Conservation (phyloP, 1,284 basidiomycete species). For the Phellopilus nigrolimitatus region DNA sequence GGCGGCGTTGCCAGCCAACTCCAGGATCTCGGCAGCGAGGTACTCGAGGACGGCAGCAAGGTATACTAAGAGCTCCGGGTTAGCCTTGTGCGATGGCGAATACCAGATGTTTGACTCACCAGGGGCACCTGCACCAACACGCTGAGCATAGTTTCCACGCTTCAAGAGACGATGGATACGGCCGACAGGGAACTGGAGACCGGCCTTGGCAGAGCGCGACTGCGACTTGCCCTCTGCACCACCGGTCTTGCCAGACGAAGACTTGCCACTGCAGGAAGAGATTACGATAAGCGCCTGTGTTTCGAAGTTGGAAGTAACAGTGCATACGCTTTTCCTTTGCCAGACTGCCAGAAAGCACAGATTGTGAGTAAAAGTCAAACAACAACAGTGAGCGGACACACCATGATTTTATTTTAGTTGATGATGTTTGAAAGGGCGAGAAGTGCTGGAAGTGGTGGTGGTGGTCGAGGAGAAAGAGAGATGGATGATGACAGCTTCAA, state of each 20-base stretch:
- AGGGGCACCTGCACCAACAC: conserved; percentile 67
- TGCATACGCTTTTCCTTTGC: conserved; percentile 23
- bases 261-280: conserved; percentile 41
- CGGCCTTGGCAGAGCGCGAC: conserved; percentile 74
- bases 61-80: conserved; percentile 54
- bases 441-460: conserved; percentile 14
- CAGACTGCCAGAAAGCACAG: conserved; percentile 18
- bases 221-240: conserved; percentile 46
- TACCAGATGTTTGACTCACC: conserved; percentile 41
- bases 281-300: background rate
- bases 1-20: conserved; percentile 81
- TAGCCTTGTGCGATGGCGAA: background rate
- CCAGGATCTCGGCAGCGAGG: conserved; percentile 83
- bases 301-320: background rate
- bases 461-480: conserved; percentile 13
- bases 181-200: conserved; percentile 83
- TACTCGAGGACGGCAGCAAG: conserved; percentile 83
- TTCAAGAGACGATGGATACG: conserved; percentile 84
- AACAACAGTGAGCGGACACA: conserved; percentile 19
- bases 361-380: conserved; percentile 4
- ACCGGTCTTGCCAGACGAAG: conserved; percentile 51
- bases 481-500: conserved; percentile 2
- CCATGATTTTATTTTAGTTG: conserved; percentile 19
- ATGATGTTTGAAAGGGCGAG: conserved; percentile 8
- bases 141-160: conserved; percentile 74